phyloP scores from a whole-genome alignment of 441 rosid species.

The Syzygium malaccense region DNA sequence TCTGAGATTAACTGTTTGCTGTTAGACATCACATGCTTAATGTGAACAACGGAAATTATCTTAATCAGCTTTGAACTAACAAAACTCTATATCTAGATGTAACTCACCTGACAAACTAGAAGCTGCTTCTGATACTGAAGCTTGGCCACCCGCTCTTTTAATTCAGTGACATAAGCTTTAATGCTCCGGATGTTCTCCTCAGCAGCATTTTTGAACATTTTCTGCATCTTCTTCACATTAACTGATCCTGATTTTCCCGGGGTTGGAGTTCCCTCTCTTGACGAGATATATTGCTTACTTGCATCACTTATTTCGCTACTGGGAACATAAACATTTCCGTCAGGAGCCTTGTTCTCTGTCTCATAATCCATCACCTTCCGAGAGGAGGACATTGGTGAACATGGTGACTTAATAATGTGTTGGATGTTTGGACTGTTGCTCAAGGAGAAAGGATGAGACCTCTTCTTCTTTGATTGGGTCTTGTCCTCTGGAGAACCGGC shows the following conservation, averaged over 20 bases:
- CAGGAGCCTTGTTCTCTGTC: conserved; percentile 71
- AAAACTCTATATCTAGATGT: not conserved
- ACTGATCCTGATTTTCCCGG: conserved; percentile 55
- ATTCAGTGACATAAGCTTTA: conserved; percentile 71
- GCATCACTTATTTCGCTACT: conserved; percentile 18
- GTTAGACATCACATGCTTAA: not conserved
- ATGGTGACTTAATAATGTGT: conserved; percentile 65
- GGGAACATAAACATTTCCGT: conserved; percentile 20
- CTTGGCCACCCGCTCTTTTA: conserved; percentile 92
- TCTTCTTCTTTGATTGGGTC: conserved; percentile 65
- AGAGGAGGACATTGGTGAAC: conserved; percentile 69
- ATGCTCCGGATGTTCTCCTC: conserved; percentile 85
- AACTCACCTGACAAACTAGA: conserved; percentile 82
- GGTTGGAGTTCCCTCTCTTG: conserved; percentile 60
- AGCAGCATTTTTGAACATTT: conserved; percentile 92
- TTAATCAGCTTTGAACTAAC: not conserved
- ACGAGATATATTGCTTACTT: conserved; percentile 16
- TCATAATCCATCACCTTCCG: conserved; percentile 36
- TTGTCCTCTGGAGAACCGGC: conserved; percentile 50
- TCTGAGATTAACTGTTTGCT: not conserved
- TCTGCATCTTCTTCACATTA: conserved; percentile 81
- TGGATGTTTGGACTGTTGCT: conserved; percentile 76
- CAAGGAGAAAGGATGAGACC: conserved; percentile 58
- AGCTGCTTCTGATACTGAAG: conserved; percentile 96
- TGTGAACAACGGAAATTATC: not conserved